These are phyloP conservation scores for Plantago lanceolata DNA, from an alignment of 305 asterid species.

Conservation along the genomic window DNA sequence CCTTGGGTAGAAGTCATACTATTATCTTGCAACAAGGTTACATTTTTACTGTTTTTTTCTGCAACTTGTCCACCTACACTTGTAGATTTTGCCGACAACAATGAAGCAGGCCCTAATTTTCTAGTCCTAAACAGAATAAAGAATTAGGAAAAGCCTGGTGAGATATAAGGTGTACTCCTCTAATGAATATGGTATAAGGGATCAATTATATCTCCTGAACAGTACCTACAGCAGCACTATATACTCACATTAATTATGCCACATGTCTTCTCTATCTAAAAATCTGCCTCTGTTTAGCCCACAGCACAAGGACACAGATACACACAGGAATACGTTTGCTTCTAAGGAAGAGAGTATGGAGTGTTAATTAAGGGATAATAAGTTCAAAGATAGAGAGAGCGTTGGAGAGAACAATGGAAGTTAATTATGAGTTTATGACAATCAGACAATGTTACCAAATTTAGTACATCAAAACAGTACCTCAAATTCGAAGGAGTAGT, in stretches of 20 bases:
- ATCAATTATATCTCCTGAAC: conserved; percentile 4
- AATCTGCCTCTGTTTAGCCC: too few species aligned
- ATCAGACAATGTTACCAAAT: background rate
- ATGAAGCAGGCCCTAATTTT: conserved; percentile 8
- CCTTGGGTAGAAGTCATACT: conserved; percentile 11
- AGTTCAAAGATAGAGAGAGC: background rate
- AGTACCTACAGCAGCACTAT: conserved; percentile 11
- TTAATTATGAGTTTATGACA: background rate
- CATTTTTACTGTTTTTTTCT: background rate
- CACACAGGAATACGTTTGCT: background rate
- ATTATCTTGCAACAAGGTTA: conserved; percentile 1
- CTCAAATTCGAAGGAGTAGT: conserved; percentile 49
- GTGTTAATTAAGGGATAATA: background rate
- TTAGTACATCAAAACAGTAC: conserved; percentile 33
- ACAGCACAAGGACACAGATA: too few species aligned
- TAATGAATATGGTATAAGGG: background rate
- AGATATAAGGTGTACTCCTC: conserved; percentile 1
- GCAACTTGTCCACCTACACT: conserved; percentile 2
- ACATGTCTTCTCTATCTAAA: too few species aligned
- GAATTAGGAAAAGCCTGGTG: background rate
- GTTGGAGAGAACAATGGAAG: conserved; percentile 17
- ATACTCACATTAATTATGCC: conserved; percentile 10
- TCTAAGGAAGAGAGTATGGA: background rate
- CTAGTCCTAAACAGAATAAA: background rate
- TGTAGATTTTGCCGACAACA: conserved; percentile 7